These are phyloP conservation scores for Aspergillus incahuasiensis DNA, from an alignment of 495 filamentous ascomycete species.

Conservation along the genomic window DNA sequence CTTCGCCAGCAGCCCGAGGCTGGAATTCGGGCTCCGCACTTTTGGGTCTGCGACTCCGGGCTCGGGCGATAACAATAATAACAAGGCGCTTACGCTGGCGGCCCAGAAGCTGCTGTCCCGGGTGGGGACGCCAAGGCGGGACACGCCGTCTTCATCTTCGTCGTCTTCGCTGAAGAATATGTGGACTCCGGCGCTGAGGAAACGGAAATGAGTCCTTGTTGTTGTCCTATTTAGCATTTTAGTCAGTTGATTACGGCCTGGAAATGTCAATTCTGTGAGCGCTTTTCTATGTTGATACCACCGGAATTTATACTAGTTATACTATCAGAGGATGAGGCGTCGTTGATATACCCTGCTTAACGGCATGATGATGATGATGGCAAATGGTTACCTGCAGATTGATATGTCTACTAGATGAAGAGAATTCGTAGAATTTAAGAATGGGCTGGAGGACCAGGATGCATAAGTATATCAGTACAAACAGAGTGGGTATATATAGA, in stretches of 20 bases:
- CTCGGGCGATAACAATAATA: constrained; percentile 20
- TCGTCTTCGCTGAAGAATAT: constrained; percentile 46
- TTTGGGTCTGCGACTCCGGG: constrained; percentile 16
- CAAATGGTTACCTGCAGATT: too few species aligned
- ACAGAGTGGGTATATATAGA: constrained; percentile 4
- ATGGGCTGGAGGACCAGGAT: too few species aligned
- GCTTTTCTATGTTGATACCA: too few species aligned
- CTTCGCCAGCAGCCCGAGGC: constrained; percentile 70
- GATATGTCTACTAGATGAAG: too few species aligned
- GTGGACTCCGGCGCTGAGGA: constrained; percentile 54
- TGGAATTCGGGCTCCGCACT: constrained; percentile 56
- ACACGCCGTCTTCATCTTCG: constrained; percentile 24
- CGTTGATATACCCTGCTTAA: too few species aligned
- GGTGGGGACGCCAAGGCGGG: constrained; percentile 47
- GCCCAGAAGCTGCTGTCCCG: constrained; percentile 70
- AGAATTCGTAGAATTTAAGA: too few species aligned
- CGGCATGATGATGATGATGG: too few species aligned
- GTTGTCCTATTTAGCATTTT: not conserved
- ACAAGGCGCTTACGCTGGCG: constrained; percentile 63
- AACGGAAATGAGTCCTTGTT: constrained; percentile 20
- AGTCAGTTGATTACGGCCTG: too few species aligned
- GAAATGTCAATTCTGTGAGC: too few species aligned
- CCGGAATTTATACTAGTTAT: too few species aligned
- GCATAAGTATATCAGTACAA: not conserved
- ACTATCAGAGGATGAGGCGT: too few species aligned